phyloP scores from a whole-genome alignment of 2,329 filamentous ascomycete genomes.

The Pyricularia sp. region DNA sequence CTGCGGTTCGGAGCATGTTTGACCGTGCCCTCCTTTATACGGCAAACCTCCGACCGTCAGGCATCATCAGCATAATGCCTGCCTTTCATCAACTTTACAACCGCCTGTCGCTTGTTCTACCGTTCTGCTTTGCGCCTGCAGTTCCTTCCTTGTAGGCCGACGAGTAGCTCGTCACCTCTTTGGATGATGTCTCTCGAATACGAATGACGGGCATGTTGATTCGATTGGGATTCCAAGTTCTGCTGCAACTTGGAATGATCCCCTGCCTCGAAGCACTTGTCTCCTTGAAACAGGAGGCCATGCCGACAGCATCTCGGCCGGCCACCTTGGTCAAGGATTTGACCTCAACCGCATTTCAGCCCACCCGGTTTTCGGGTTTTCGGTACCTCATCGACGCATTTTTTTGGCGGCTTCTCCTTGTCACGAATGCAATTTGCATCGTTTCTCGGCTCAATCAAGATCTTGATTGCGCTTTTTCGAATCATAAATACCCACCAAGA shows the following conservation, averaged over 20 bases:
- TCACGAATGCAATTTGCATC: neutral
- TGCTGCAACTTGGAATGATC: neutral
- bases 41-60: neutral
- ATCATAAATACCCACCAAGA: neutral
- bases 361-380: neutral
- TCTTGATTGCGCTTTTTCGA: neutral
- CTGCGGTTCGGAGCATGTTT: neutral
- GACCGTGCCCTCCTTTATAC: neutral
- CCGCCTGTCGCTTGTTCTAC: neutral
- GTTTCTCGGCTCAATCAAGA: neutral
- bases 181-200: neutral
- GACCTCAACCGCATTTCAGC: neutral
- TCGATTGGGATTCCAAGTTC: neutral
- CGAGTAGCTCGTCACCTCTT: neutral
- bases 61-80: slow-evolving; percentile 1
- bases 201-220: neutral
- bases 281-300: neutral
- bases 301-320: neutral
- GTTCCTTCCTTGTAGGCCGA: neutral
- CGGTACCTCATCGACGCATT: neutral
- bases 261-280: neutral
- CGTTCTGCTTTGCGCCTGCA: neutral
- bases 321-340: neutral
- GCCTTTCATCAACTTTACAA: neutral
- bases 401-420: neutral